Evolutionary conservation across 2,329 filamentous ascomycete species (phyloP).

Genomic region (Penicillium expansum): DNA sequence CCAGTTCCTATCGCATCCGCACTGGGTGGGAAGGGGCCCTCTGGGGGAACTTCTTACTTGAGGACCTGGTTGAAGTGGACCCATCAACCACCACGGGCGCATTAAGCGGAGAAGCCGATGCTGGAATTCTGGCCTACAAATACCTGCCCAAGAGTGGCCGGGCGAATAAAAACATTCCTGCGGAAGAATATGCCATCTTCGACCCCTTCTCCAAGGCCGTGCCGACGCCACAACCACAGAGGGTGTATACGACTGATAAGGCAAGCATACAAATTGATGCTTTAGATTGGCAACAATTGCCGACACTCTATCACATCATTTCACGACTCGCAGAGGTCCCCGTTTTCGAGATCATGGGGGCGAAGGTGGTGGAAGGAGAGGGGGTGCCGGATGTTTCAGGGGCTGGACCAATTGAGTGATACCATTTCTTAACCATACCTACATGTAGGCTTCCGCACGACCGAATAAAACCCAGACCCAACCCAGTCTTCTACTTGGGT

Average conservation of each 20-base stretch:
- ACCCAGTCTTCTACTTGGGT: too few relatives aligned
- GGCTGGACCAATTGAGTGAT: not conserved
- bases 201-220: slow-evolving; percentile 35
- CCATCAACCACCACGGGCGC: slow-evolving; percentile 20
- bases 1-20: slow-evolving; percentile 39
- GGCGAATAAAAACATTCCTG: slow-evolving; percentile 48
- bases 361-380: not conserved
- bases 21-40: slow-evolving; percentile 46
- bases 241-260: slow-evolving; percentile 28
- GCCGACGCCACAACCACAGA: slow-evolving; percentile 22
- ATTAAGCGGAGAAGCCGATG: slow-evolving; percentile 35
- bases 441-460: too few relatives aligned
- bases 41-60: slow-evolving; percentile 41
- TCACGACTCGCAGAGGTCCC: not conserved
- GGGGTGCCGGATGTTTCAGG: not conserved
- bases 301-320: slow-evolving; percentile 42
- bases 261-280: slow-evolving; percentile 51
- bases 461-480: too few relatives aligned
- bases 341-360: not conserved
- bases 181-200: slow-evolving; percentile 54
- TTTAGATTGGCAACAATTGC: slow-evolving; percentile 54
- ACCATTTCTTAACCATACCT: too few relatives aligned
- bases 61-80: slow-evolving; percentile 34
- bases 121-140: slow-evolving; percentile 54
- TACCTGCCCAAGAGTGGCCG: slow-evolving; percentile 58